phyloP scores from a whole-genome alignment of 306 rosid species.

The Cucurbita moschata region DNA sequence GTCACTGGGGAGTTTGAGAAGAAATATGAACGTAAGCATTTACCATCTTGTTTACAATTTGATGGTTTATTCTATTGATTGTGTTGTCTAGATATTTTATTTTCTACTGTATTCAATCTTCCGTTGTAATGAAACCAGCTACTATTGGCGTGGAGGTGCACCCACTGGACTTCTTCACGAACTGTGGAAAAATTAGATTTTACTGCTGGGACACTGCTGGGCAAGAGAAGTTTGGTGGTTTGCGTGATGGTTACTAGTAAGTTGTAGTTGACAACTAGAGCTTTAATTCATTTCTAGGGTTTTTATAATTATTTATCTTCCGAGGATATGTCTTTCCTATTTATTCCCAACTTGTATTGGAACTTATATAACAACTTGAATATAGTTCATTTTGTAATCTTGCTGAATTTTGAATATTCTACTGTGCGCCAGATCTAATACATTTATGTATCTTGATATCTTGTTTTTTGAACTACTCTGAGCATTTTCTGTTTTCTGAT shows the following conservation, averaged over 20 bases:
- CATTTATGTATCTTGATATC: background rate
- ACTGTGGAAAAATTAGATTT: conserved; percentile 4
- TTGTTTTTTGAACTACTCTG: background rate
- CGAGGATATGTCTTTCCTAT: background rate
- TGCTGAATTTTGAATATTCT: background rate
- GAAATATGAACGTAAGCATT: conserved; percentile 50
- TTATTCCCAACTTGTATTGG: background rate
- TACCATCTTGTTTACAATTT: background rate
- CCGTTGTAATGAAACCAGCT: background rate
- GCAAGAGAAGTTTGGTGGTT: conserved; percentile 1
- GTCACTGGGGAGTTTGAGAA: conserved; percentile 71
- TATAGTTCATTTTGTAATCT: background rate
- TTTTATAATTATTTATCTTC: background rate
- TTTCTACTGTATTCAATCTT: background rate
- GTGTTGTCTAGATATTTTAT: background rate
- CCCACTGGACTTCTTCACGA: conserved; percentile 1
- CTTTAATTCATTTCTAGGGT: background rate
- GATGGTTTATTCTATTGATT: background rate
- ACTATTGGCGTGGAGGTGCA: conserved; percentile 4
- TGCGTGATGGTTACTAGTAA: conserved; percentile 3
- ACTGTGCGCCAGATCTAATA: background rate
- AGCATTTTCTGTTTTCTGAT: background rate
- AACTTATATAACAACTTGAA: background rate
- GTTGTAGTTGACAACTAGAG: background rate
- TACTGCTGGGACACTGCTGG: conserved; percentile 7